Evolutionary conservation across 164 flowering plant genomes (phyloP), one percentile per base, ranked within the genome.

Genomic region (Nymphaea colorata): DNA sequence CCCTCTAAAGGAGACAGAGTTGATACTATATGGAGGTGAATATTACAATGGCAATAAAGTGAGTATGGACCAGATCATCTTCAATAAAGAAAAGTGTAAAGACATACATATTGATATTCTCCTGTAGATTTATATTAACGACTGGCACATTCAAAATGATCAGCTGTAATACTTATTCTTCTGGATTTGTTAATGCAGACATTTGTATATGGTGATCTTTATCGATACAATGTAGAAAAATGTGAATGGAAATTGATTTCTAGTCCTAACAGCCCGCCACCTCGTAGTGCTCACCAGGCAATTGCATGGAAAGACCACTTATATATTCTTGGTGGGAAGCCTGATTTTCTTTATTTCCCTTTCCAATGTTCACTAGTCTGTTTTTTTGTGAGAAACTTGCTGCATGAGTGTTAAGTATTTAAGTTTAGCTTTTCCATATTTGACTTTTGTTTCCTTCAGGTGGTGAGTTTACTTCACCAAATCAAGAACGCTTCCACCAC

Each of bases 231-330:
- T 66, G 87, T 90, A 42, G 96, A 94, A 47, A 94, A 94, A 81
- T 79, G 76, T 60, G 91, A 90, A 68, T 94, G 99, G 99, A 94
- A 91, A 77, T 76, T 85, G 82, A 72, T 94, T 51, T 91, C 96
- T 2, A 94, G 99, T 76, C 99, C 99, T 15, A 94, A 90, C 61
- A 94, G 99, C 78, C 99, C 99, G 14, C 99, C 99, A 18, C 99
- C 99, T 72, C 96, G 99, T 41, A 94, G 99, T 81, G 90, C 99
- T 47, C 99, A 94, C 69, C 99, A 94, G 71, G 88, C 99, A 2
- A 85, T 91, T 80, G 86, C 86, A 51, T 94, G 99, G 99, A 94
- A 94, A 80, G 85, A 94, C 76, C 82, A 85, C 80, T 86, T 94
- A 16, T 94, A 90, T 74, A 83, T 91, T 61, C 90, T 77, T 82